These are phyloP conservation scores for Durotheca rogersii DNA, from an alignment of 495 filamentous ascomycete genomes.

Conservation along the genomic window DNA sequence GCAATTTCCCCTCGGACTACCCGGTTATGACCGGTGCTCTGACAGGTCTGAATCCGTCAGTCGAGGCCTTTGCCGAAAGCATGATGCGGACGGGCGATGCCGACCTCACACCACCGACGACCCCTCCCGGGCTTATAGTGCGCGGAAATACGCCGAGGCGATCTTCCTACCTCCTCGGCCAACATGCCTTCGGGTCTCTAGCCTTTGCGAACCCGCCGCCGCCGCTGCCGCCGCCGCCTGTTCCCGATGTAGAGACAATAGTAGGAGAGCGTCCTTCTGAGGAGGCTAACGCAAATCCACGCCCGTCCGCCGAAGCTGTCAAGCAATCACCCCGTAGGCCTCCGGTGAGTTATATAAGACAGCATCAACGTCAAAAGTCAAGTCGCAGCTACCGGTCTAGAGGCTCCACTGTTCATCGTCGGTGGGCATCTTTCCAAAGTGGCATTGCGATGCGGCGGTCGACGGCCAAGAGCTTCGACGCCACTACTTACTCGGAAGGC, in stretches of 20 bases:
- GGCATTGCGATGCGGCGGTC: constrained; percentile 61
- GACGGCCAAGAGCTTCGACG: constrained; percentile 61
- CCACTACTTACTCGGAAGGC: constrained; percentile 54
- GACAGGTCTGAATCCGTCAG: constrained; percentile 43
- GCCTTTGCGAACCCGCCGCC: constrained; percentile 39
- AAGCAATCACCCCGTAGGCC: constrained; percentile 30
- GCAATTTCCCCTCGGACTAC: constrained; percentile 50
- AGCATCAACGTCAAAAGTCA: constrained; percentile 43
- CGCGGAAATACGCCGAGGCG: constrained; percentile 46
- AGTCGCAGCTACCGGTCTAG: constrained; percentile 42
- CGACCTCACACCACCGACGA: constrained; percentile 55
- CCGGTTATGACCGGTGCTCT: constrained; percentile 51
- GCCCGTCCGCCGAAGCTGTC: constrained; percentile 38
- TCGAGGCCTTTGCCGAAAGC: constrained; percentile 52
- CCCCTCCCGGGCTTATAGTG: constrained; percentile 46
- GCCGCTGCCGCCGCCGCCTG: constrained; percentile 42
- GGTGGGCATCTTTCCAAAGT: constrained; percentile 71
- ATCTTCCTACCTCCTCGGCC: constrained; percentile 53
- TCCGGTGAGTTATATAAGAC: constrained; percentile 38
- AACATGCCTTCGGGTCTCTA: constrained; percentile 38
- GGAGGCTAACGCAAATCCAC: constrained; percentile 18
- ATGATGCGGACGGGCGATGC: constrained; percentile 45
- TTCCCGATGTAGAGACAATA: constrained; percentile 41
- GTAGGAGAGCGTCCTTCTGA: constrained; percentile 30
- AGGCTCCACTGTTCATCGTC: constrained; percentile 42